A percentile compares a stretch with the other conserved stretches of the same genome.
phyloP scores from a whole-genome alignment of 176 grass and related monocot genomes.

The Coix lacrymajobi region DNA sequence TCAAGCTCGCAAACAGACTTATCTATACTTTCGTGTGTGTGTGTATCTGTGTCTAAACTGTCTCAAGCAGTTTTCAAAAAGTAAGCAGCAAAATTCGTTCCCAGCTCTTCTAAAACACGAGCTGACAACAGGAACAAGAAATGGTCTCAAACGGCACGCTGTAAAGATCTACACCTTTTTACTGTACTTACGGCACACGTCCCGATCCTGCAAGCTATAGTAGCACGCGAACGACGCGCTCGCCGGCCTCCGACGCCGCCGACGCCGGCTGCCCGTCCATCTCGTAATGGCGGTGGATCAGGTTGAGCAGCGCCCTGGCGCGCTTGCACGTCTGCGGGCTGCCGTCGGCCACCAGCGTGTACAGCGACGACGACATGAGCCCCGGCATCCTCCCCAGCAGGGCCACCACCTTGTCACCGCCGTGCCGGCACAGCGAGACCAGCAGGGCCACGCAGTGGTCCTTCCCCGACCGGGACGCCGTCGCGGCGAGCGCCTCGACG shows the following conservation, averaged over 20 bases:
- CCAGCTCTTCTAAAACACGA: slow-evolving; percentile 72
- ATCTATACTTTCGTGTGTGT: neutral
- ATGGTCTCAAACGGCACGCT: neutral
- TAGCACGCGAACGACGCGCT: slow-evolving; percentile 46
- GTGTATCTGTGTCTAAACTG: neutral
- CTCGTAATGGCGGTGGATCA: slow-evolving; percentile 55
- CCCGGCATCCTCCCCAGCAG: slow-evolving; percentile 49
- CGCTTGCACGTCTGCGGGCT: slow-evolving; percentile 47
- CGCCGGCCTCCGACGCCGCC: neutral
- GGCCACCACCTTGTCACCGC: slow-evolving; percentile 47
- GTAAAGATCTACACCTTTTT: slow-evolving; percentile 5
- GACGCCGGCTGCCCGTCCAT: neutral
- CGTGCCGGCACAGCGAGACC: slow-evolving; percentile 49
- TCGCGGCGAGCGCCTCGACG: slow-evolving; percentile 40
- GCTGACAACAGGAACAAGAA: slow-evolving; percentile 38
- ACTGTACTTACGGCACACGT: slow-evolving; percentile 1
- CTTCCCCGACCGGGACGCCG: slow-evolving; percentile 40
- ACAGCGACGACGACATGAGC: slow-evolving; percentile 52
- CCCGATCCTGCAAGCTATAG: slow-evolving; percentile 27
- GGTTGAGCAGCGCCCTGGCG: slow-evolving; percentile 58
- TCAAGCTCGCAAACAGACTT: neutral
- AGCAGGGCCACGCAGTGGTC: slow-evolving; percentile 63
- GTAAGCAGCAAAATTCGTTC: slow-evolving; percentile 24
- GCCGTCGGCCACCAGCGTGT: slow-evolving; percentile 56
- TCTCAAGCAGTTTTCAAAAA: neutral